Base-by-base conservation (phyloP, 139 green algal genomes). In the Nannochloris sp. region DNA sequence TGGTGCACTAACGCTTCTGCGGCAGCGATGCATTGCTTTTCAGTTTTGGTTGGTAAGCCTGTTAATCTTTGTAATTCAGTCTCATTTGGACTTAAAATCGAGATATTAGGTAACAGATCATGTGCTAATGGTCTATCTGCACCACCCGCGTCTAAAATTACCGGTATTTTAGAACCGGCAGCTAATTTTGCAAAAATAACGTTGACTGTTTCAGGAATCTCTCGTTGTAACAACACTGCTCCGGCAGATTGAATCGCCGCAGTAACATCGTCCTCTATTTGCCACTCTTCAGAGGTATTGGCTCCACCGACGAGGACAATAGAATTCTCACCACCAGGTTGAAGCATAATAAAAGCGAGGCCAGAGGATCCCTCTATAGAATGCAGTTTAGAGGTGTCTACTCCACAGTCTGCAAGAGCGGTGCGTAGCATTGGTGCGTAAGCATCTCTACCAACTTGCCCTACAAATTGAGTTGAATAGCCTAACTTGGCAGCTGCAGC, bases 301-400 rank as follows among this genome's bases (percentile, higher is more conserved):
- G 87, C 88, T 1, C 90, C 90, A 1, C 90, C 90, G 2, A 95
- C 87, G 46, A 96, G 89, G 32, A 93, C 80, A 64, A 96, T 96
- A 65, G 70, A 85, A 72, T 96, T 96, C 66, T 96, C 86, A 25
- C 88, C 85, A 51, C 31, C 53, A 6, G 76, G 61, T 47, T 95
- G 85, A 29, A 96, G 60, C 32, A 95, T 68, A 45, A 96, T 89
- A 53, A 94, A 68, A 4, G 90, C 90, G 3, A 82, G 90, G 32
- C 90, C 90, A 15, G 69, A 87, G 10, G 60, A 42, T 0, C 83
- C 87, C 1, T 77, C 61, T 8, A 90, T 67, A 9, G 72, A 61
- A 27, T 56, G 46, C 14, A 93, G n/a, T 47, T 84, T 72, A 12
- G 57, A 44, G 3, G 84, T 56, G 54, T 85, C 38, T 4, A 88